These are phyloP conservation scores for Lycium ferocissimum DNA, from an alignment of 257 asterid genomes.

Conservation along the genomic window DNA sequence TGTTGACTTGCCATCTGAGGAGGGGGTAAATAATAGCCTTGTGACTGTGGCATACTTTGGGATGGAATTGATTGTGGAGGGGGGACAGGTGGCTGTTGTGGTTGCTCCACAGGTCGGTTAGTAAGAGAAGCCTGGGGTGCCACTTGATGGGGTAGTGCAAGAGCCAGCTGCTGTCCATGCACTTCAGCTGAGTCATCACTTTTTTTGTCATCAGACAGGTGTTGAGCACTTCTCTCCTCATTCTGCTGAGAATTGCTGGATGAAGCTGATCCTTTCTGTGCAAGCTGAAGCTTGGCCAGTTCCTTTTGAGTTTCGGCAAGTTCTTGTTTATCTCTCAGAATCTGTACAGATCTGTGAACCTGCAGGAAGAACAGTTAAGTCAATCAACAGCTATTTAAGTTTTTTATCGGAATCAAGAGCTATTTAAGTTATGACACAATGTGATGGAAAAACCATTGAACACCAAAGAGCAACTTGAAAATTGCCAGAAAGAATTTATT, in stretches of 20 bases:
- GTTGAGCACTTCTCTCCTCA: conserved; percentile 61
- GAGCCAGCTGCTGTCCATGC: conserved; percentile 79
- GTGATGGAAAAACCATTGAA: background rate
- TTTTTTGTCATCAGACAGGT: conserved; percentile 59
- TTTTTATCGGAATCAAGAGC: background rate
- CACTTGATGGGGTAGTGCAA: conserved; percentile 87
- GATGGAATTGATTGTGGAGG: conserved; percentile 66
- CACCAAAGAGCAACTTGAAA: conserved; percentile 16
- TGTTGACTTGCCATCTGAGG: conserved; percentile 51
- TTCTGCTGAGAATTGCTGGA: conserved; percentile 55
- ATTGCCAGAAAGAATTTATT: background rate
- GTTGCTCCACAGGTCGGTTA: conserved; percentile 57
- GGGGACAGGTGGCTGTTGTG: conserved; percentile 60
- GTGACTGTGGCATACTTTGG: conserved; percentile 61
- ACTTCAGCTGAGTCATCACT: conserved; percentile 55
- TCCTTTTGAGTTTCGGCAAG: conserved; percentile 93
- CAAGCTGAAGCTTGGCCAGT: conserved; percentile 89
- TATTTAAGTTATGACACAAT: background rate
- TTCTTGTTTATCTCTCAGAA: conserved; percentile 93
- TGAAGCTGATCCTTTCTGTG: conserved; percentile 69
- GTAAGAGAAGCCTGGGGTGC: conserved; percentile 59
- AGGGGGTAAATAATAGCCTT: conserved; percentile 62
- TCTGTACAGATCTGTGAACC: conserved; percentile 96
- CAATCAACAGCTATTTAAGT: background rate
- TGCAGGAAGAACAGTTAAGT: conserved; percentile 36